Percentiles rank a stretch among this genome's conserved stretches.
These are phyloP conservation scores for Rutidosis leptorrhynchoides DNA, from an alignment of 129 eudicot species.

Conservation along the genomic window DNA sequence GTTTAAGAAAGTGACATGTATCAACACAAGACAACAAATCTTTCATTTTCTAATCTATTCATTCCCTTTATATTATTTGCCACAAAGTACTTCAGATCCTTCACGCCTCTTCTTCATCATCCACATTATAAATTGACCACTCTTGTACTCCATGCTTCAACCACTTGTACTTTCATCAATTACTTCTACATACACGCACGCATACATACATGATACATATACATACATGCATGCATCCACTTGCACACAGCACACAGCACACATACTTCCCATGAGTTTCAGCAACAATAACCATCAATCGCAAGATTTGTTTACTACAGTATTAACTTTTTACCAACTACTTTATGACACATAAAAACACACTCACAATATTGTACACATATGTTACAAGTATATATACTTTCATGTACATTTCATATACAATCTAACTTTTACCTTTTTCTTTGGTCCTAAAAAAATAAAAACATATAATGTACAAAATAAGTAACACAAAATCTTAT, in stretches of 20 bases:
- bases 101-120: constrained; percentile 42
- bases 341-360: constrained; percentile 17
- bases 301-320: background rate
- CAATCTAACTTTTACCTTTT: constrained; percentile 25
- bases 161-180: constrained; percentile 23
- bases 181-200: constrained; percentile 1
- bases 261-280: constrained; percentile 7
- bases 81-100: constrained; percentile 36
- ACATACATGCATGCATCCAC: too few species aligned
- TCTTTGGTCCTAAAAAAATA: constrained; percentile 18
- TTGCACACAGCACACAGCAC: background rate
- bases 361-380: constrained; percentile 26
- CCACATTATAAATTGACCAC: constrained; percentile 31
- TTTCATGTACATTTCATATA: constrained; percentile 31
- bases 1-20: constrained; percentile 27
- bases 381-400: constrained; percentile 11
- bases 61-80: constrained; percentile 23
- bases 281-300: constrained; percentile 19
- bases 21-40: constrained; percentile 27
- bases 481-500: constrained; percentile 27
- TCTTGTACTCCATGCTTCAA: constrained; percentile 27
- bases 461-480: constrained; percentile 25
- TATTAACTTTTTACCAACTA: background rate
- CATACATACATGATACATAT: background rate
- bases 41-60: constrained; percentile 35